These are phyloP conservation scores for Zostera marina DNA, from an alignment of 116 monocot genomes.

Conservation along the genomic window DNA sequence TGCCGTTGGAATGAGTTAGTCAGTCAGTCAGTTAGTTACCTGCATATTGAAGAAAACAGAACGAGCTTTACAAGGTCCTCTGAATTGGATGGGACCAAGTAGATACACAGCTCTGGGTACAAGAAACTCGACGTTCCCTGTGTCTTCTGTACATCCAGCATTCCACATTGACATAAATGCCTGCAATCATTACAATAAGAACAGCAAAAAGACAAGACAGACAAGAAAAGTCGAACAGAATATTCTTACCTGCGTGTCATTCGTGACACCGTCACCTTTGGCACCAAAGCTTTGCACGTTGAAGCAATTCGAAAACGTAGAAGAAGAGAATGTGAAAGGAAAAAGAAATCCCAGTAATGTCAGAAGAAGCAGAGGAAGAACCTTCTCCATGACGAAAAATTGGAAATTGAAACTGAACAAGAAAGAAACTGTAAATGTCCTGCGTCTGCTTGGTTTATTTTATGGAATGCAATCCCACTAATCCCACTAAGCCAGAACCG, in stretches of 20 bases:
- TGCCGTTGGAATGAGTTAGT: too few relatives aligned
- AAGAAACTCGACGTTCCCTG: slow-evolving; percentile 10
- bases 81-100: slow-evolving; percentile 22
- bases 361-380: too few relatives aligned
- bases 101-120: slow-evolving; percentile 26
- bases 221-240: neutral
- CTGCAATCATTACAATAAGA: neutral
- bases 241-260: neutral
- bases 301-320: too few relatives aligned
- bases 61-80: slow-evolving; percentile 33
- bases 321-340: neutral
- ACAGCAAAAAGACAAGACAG: neutral
- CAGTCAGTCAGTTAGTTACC: slow-evolving; percentile 6
- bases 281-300: too few relatives aligned
- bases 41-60: slow-evolving; percentile 21
- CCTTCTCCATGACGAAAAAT: too few relatives aligned
- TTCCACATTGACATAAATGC: slow-evolving; percentile 15
- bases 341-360: too few relatives aligned
- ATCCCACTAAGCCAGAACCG: too few relatives aligned
- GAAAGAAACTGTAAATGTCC: too few relatives aligned
- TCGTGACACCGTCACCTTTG: too few relatives aligned
- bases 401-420: too few relatives aligned
- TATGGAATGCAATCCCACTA: too few relatives aligned
- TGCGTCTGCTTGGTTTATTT: too few relatives aligned
- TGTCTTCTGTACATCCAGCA: slow-evolving; percentile 23